These are phyloP conservation scores for Fraxinus xanthoxyloides DNA, from an alignment of 305 asterid genomes.

Conservation along the genomic window DNA sequence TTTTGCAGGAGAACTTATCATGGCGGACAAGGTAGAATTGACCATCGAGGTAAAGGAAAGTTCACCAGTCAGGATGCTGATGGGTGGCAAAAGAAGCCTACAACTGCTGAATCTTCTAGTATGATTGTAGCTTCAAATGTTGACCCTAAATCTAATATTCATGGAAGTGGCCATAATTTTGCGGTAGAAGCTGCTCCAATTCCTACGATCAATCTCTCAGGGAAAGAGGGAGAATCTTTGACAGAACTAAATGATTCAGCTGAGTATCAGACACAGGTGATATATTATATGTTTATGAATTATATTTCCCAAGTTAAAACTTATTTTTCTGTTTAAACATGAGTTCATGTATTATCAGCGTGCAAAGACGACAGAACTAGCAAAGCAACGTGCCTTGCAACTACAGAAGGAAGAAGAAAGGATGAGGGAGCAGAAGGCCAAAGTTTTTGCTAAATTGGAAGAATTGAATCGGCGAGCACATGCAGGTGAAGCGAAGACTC, in stretches of 20 bases:
- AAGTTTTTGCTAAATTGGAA: conserved; percentile 90
- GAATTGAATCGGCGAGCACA: conserved; percentile 81
- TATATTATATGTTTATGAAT: not conserved
- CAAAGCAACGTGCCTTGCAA: conserved; percentile 74
- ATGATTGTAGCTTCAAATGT: conserved; percentile 26
- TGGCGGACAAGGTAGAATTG: conserved; percentile 51
- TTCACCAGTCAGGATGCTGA: conserved; percentile 48
- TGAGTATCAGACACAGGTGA: conserved; percentile 76
- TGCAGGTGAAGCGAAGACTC: conserved; percentile 45
- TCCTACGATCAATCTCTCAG: conserved; percentile 29
- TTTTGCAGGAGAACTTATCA: conserved; percentile 58
- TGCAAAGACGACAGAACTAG: conserved; percentile 68
- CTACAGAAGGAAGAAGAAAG: conserved; percentile 86
- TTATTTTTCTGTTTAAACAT: conserved; percentile 15
- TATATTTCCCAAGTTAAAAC: not conserved
- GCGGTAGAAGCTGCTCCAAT: conserved; percentile 44
- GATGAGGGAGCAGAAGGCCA: conserved; percentile 81
- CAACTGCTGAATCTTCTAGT: conserved; percentile 37
- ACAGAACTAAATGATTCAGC: conserved; percentile 50
- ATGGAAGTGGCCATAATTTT: conserved; percentile 31
- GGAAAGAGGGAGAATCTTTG: conserved; percentile 39
- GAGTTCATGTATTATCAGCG: conserved; percentile 43
- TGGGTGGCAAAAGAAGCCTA: conserved; percentile 60
- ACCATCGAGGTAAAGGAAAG: conserved; percentile 55
- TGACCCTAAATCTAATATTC: conserved; percentile 33